phyloP scores from a whole-genome alignment of 192 early-diverging fungal species.

The Coemansia sp. region DNA sequence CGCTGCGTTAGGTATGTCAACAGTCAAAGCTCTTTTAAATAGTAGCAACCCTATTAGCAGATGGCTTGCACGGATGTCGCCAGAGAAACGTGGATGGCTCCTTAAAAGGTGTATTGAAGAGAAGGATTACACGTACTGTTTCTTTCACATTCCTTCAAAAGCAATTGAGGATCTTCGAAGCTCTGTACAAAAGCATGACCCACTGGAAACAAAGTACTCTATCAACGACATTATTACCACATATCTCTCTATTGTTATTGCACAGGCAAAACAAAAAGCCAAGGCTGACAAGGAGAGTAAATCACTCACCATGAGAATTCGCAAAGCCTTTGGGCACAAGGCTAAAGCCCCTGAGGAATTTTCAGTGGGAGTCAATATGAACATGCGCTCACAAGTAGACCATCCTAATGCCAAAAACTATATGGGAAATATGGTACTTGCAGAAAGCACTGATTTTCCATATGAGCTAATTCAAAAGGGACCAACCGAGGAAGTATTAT shows the following conservation, averaged over 20 bases:
- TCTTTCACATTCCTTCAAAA: conserved; percentile 3
- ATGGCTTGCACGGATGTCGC: conserved; percentile 21
- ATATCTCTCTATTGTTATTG: conserved; percentile 12
- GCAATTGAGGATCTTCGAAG: conserved; percentile 3
- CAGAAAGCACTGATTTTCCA: neutral
- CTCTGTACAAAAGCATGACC: neutral
- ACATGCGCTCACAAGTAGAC: neutral
- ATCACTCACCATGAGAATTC: neutral
- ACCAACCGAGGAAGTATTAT: neutral
- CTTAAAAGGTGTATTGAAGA: neutral
- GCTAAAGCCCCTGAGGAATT: neutral
- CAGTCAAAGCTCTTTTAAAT: neutral
- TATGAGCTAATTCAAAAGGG: neutral
- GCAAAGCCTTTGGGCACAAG: neutral
- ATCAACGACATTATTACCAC: conserved; percentile 32
- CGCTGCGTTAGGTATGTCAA: neutral
- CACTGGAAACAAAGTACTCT: neutral
- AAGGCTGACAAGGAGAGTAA: neutral
- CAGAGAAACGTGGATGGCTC: conserved; percentile 8
- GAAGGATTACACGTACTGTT: neutral
- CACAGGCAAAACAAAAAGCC: neutral
- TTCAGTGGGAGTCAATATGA: neutral
- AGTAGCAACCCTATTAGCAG: neutral
- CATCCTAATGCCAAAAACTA: neutral
- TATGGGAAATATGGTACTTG: neutral